phyloP scores from a whole-genome alignment of 768 basidiomycete species.

The Russula brevipes region DNA sequence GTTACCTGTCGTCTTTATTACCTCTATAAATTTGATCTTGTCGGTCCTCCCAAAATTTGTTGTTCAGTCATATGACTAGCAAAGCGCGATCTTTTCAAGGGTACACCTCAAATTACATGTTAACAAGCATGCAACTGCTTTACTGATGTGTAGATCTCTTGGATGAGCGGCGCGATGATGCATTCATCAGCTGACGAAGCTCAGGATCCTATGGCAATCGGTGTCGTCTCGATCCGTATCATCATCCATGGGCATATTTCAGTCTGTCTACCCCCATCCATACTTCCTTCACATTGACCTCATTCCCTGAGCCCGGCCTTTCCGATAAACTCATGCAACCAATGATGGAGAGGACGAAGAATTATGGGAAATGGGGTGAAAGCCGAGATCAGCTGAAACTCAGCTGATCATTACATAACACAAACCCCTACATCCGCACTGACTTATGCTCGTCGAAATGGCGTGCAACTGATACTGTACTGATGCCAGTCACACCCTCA shows the following conservation, averaged over 20 bases:
- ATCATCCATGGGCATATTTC: background rate
- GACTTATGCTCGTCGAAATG: slow-evolving; percentile 7
- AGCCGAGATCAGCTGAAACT: background rate
- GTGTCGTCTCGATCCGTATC: no score
- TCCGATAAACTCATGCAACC: slow-evolving; percentile 1
- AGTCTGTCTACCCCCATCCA: background rate
- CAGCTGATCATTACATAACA: slow-evolving; percentile 12
- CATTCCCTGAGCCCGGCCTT: background rate
- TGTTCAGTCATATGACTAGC: background rate
- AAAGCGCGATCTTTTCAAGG: background rate
- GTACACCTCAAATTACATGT: slow-evolving; percentile 2
- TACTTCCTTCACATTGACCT: background rate
- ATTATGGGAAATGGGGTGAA: background rate
- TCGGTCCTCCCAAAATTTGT: background rate
- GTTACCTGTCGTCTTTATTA: background rate
- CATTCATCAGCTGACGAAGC: background rate
- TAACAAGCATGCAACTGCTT: background rate
- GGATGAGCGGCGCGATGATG: background rate
- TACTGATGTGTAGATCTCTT: slow-evolving; percentile 2
- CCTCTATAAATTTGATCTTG: slow-evolving; percentile 1
- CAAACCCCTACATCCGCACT: slow-evolving; percentile 2
- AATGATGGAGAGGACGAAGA: background rate
- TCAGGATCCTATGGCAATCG: background rate
- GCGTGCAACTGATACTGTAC: background rate
- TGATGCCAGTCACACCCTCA: background rate